Evolutionary conservation across 257 asterid species (phyloP).

Genomic region (Prunella vulgaris): DNA sequence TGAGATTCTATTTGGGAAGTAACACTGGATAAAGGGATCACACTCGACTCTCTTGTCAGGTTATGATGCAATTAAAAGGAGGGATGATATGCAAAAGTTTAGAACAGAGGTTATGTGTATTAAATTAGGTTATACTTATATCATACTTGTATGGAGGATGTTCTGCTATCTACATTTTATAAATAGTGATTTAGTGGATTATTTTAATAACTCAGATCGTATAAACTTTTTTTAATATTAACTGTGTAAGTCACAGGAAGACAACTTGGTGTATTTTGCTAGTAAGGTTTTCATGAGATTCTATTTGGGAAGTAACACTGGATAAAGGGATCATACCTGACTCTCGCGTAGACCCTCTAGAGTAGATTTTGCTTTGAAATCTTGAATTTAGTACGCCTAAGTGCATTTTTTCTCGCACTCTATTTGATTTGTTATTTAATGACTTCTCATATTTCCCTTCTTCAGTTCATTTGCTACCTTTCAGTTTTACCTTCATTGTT

Average conservation of each 20-base stretch:
- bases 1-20: neutral
- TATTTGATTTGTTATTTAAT: neutral
- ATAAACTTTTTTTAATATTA: neutral
- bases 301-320: neutral
- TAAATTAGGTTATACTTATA: constrained; percentile 5
- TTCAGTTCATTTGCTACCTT: constrained; percentile 6
- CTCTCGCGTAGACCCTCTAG: neutral
- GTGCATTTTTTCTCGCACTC: neutral
- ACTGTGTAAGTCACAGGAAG: neutral
- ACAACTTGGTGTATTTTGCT: neutral
- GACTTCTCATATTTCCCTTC: neutral
- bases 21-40: neutral
- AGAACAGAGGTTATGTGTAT: neutral
- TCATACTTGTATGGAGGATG: neutral
- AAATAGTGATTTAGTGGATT: neutral
- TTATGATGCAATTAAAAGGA: too few relatives aligned
- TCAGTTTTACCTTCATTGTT: neutral
- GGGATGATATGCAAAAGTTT: neutral
- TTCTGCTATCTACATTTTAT: neutral
- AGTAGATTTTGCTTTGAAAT: constrained; percentile 5
- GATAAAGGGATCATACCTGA: neutral
- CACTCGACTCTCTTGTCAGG: neutral
- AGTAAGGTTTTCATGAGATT: neutral
- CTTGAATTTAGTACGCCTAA: constrained; percentile 3
- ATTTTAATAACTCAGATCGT: neutral